Conservation (phyloP, 345 rosid genomes). For the Odontarrhena argentea region DNA sequence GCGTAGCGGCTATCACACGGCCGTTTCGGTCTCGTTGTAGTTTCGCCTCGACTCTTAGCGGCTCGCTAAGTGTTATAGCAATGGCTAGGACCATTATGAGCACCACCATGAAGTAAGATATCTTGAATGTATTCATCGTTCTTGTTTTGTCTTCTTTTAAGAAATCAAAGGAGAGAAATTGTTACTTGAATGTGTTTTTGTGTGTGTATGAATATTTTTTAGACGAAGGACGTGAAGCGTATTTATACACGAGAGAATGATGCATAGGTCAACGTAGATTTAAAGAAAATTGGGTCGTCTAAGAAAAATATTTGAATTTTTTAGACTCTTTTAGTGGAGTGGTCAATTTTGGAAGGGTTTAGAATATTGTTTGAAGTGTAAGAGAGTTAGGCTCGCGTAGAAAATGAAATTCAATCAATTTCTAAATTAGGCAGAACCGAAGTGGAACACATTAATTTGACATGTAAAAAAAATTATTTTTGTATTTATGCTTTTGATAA, state of each 20-base stretch:
- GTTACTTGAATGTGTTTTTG: neutral
- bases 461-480: too few species aligned
- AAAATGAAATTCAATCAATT: constrained; percentile 11
- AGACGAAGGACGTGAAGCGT: constrained; percentile 26
- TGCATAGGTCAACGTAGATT: constrained; percentile 19
- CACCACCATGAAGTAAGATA: constrained; percentile 34
- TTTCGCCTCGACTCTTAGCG: constrained; percentile 31
- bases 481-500: too few species aligned
- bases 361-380: constrained; percentile 11
- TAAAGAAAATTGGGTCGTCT: constrained; percentile 24
- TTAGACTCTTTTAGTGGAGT: constrained; percentile 39
- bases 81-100: constrained; percentile 35
- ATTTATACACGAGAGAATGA: constrained; percentile 34
- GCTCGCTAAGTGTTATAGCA: constrained; percentile 34
- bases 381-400: constrained; percentile 40
- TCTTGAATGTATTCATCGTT: constrained; percentile 38
- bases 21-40: constrained; percentile 1
- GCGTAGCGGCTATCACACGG: constrained; percentile 10
- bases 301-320: constrained; percentile 33
- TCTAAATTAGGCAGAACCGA: constrained; percentile 35
- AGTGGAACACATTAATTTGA: constrained; percentile 12
- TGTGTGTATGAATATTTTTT: constrained; percentile 27
- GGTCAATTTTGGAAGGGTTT: constrained; percentile 38
- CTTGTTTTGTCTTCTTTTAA: neutral
- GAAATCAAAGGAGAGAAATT: constrained; percentile 7